Conservation (phyloP, 208 protist species). For the Acanthamoeba healyi region DNA sequence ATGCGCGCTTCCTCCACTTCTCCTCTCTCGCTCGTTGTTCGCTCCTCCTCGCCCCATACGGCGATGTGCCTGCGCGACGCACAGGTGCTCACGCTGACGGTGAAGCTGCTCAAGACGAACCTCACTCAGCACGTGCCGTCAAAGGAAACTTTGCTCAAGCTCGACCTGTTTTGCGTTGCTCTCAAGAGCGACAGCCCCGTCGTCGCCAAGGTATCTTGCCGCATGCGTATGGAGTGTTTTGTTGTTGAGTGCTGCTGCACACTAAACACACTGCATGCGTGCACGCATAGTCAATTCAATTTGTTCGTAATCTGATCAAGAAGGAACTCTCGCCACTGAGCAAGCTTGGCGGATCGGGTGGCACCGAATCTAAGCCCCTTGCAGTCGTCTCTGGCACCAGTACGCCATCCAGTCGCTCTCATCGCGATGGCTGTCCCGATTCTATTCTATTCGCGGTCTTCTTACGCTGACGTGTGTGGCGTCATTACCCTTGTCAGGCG, state of each 20-base stretch:
- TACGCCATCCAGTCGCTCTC: background rate
- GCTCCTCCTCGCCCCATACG: no score
- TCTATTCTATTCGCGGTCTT: no score
- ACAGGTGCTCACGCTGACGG: background rate
- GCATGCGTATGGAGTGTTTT: background rate
- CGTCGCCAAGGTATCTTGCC: background rate
- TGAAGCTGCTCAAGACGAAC: slow-evolving; percentile 24
- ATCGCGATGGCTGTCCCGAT: background rate
- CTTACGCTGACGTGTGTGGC: no score
- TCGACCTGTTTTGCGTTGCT: background rate
- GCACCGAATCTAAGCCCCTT: background rate
- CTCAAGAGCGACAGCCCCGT: slow-evolving; percentile 1
- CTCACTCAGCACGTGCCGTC: slow-evolving; percentile 10
- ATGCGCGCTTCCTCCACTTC: background rate
- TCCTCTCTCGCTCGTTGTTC: no score
- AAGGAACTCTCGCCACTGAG: background rate
- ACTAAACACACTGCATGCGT: no score
- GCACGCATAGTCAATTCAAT: slow-evolving; percentile 1
- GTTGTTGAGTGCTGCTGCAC: no score
- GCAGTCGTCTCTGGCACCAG: background rate
- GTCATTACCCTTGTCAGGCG: no score
- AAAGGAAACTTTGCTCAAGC: background rate
- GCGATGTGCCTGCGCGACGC: no score
- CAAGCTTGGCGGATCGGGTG: background rate
- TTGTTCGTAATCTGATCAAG: slow-evolving; percentile 41